Evolutionary conservation across 1,284 basidiomycete genomes (phyloP).

Genomic region (Bondarzewia mesenterica): DNA sequence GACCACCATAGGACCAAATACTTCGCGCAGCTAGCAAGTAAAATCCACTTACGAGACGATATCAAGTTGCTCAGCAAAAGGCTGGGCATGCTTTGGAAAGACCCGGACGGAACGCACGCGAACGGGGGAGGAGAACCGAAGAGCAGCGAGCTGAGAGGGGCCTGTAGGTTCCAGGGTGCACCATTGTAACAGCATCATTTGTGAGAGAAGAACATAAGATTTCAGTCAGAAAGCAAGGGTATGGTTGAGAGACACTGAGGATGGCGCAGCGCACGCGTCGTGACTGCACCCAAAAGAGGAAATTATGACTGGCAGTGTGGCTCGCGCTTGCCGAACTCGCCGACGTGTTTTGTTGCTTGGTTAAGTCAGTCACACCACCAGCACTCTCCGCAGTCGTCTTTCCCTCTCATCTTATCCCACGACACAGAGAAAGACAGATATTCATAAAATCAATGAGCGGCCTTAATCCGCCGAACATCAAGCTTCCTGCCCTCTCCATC

Average conservation of each 20-base stretch:
- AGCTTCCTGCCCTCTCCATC: slow-evolving; percentile 19
- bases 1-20: not conserved
- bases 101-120: slow-evolving; percentile 54
- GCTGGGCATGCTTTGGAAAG: slow-evolving; percentile 50
- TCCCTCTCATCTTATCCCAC: too few relatives aligned
- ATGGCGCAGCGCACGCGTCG: too few relatives aligned
- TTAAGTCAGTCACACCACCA: too few relatives aligned
- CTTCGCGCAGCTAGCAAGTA: not conserved
- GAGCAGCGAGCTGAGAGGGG: slow-evolving; percentile 49
- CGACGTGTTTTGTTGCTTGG: too few relatives aligned
- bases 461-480: slow-evolving; percentile 27
- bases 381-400: too few relatives aligned
- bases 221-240: too few relatives aligned
- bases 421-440: too few relatives aligned
- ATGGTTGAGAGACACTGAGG: not conserved
- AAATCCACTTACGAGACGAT: slow-evolving; percentile 49
- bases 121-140: slow-evolving; percentile 56
- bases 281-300: too few relatives aligned
- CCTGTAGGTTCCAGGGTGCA: slow-evolving; percentile 54
- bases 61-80: slow-evolving; percentile 51
- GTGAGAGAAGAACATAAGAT: not conserved
- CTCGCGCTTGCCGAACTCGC: too few relatives aligned
- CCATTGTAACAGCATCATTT: slow-evolving; percentile 52
- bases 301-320: too few relatives aligned
- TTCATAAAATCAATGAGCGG: too few relatives aligned